Evolutionary conservation across 2,329 filamentous ascomycete genomes (phyloP), one percentile per base, ranked within the genome.

Genomic region (Colletotrichum melonis): DNA sequence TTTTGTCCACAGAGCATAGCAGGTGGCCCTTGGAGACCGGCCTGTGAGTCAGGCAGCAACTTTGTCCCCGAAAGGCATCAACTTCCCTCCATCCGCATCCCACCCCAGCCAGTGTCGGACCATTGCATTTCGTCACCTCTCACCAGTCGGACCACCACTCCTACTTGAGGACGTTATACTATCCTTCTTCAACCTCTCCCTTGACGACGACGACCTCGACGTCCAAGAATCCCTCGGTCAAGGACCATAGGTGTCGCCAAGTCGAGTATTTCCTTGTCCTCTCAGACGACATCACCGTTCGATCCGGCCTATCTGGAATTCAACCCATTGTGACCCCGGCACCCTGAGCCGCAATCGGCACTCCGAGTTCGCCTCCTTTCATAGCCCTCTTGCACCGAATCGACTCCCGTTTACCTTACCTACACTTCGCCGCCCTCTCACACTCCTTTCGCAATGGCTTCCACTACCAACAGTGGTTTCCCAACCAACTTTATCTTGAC

Each of bases 401-500:
- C 69, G 52, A 72, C 24, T 67, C 49, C 19, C 28, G 52, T 67
- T 55, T 62, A 42, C 66, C 65, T 55, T 62, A 42, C 66, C 68
- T 60, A 56, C 59, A 65, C 35, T 54, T 69, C 46, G 64, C 67
- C 63, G 32, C 24, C 60, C 35, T 58, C 22, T 55, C 26, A 16
- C 30, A 69, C 69, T 60, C 60, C 67, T 67, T 69, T 77, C 78
- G 77, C 77, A 68, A 91, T 91, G 89, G 84, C 88, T 75, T 88
- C 87, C 77, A 85, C 87, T 69, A 84, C 85, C 46, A 77, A 80
- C 73, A 80, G 81, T 72, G 84, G 80, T 75, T 78, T 87, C 75
- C 83, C 86, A 74, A 83, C 84, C 75, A 88, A 89, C 80, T 92
- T 94, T 81, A 91, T 92, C 79, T 88, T 95, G 77, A 94, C 92